Percentiles rank a stretch among this genome's conserved stretches.
phyloP scores from a whole-genome alignment of 1,284 basidiomycete genomes.

The Pseudozyma pruni region DNA sequence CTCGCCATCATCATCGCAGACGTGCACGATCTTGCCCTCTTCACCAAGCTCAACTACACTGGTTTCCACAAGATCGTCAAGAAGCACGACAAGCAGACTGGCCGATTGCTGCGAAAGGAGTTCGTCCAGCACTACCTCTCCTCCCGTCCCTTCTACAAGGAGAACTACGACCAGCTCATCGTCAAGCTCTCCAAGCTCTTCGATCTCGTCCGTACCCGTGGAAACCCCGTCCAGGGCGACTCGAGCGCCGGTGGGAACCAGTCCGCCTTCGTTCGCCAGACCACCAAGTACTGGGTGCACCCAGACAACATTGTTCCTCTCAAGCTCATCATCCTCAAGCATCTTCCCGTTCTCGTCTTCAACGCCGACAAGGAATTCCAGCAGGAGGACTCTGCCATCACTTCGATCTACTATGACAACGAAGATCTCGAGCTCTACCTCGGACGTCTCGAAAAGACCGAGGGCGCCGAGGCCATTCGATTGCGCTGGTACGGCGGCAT shows the following conservation, averaged over 20 bases:
- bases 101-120: conserved; percentile 72
- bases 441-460: conserved; percentile 95
- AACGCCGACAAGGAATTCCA: conserved; percentile 95
- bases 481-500: conserved; percentile 98
- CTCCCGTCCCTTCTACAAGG: conserved; percentile 93
- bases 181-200: conserved; percentile 96
- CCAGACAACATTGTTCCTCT: conserved; percentile 86
- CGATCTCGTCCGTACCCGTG: conserved; percentile 92
- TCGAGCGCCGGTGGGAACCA: conserved; percentile 92
- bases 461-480: conserved; percentile 96
- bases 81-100: conserved; percentile 83
- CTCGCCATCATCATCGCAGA: conserved; percentile 96
- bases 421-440: conserved; percentile 97
- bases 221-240: conserved; percentile 92
- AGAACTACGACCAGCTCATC: conserved; percentile 81
- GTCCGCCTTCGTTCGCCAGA: conserved; percentile 95
- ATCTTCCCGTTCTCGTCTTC: conserved; percentile 82
- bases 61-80: conserved; percentile 99
- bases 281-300: conserved; percentile 96
- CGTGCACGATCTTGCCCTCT: conserved; percentile 95
- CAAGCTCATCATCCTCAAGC: conserved; percentile 91
- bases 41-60: conserved; percentile 88
- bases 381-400: conserved; percentile 82
- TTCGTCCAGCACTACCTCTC: conserved; percentile 91
- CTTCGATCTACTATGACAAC: conserved; percentile 92